These are phyloP conservation scores for Chlorella sp. DNA, from an alignment of 139 green algal species.

Conservation along the genomic window DNA sequence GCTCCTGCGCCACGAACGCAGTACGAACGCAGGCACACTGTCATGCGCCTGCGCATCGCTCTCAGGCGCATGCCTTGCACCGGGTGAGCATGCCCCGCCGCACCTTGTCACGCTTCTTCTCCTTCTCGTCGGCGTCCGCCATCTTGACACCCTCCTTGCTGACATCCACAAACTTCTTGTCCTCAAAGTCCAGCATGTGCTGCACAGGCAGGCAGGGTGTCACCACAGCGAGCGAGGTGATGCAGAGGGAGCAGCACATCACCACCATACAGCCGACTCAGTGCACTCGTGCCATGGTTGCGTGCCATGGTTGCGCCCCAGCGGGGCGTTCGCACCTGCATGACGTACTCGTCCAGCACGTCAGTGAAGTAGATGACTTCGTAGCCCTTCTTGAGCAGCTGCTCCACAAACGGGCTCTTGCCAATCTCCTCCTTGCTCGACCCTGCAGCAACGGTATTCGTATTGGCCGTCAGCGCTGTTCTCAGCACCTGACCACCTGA, in stretches of 20 bases:
- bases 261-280: no score
- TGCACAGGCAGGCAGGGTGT: constrained; percentile 21
- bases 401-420: constrained; percentile 69
- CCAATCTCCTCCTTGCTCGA: constrained; percentile 59
- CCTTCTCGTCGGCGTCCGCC: constrained; percentile 69
- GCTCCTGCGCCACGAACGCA: no score
- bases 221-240: no score
- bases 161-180: constrained; percentile 89
- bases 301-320: neutral
- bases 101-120: constrained; percentile 78
- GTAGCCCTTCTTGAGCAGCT: constrained; percentile 48
- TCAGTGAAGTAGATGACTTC: constrained; percentile 96
- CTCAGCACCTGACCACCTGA: neutral
- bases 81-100: neutral
- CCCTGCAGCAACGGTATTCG: no score
- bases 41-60: no score
- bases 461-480: no score
- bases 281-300: neutral
- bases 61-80: no score
- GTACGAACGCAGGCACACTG: no score
- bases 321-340: constrained; percentile 4
- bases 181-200: constrained; percentile 91
- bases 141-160: constrained; percentile 96
- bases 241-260: no score
- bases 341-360: constrained; percentile 83